A percentile compares a stretch with the other conserved stretches of the same genome.
phyloP scores from a whole-genome alignment of 495 filamentous ascomycete genomes.

The Hypoxylon rickii region DNA sequence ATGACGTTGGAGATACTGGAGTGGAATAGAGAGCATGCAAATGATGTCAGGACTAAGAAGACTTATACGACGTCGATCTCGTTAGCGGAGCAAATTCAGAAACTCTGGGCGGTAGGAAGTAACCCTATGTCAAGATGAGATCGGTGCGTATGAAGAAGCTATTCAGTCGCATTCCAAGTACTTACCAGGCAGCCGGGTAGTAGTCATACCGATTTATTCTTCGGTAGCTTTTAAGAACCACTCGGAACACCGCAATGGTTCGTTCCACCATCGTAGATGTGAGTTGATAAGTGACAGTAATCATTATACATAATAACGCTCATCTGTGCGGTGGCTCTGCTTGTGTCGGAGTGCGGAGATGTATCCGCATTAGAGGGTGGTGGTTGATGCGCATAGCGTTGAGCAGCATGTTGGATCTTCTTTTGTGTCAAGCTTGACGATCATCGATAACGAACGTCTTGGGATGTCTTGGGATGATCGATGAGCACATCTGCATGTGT shows the following conservation, averaged over 20 bases:
- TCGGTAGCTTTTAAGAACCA: too few species aligned
- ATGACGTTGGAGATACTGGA: constrained; percentile 58
- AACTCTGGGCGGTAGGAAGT: constrained; percentile 27
- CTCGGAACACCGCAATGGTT: too few species aligned
- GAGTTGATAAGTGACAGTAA: background rate
- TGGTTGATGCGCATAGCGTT: constrained; percentile 25
- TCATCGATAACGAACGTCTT: too few species aligned
- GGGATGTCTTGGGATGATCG: constrained; percentile 1
- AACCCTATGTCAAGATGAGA: constrained; percentile 10
- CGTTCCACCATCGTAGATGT: constrained; percentile 2
- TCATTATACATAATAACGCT: background rate
- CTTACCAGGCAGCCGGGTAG: too few species aligned
- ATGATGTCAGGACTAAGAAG: constrained; percentile 28
- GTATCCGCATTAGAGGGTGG: constrained; percentile 4
- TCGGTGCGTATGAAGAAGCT: background rate
- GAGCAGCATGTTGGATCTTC: background rate
- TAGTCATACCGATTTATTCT: too few species aligned
- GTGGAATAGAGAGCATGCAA: constrained; percentile 52
- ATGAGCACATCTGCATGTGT: background rate
- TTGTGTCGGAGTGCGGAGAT: constrained; percentile 3
- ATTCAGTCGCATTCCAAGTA: background rate
- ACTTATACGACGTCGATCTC: constrained; percentile 46
- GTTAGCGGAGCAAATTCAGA: constrained; percentile 46
- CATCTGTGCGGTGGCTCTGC: constrained; percentile 30
- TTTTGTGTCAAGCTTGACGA: too few species aligned